Percentiles rank a stretch among this genome's conserved stretches.
Evolutionary conservation across 2,329 filamentous ascomycete species (phyloP).

Genomic region (Akanthomyces lecanii): DNA sequence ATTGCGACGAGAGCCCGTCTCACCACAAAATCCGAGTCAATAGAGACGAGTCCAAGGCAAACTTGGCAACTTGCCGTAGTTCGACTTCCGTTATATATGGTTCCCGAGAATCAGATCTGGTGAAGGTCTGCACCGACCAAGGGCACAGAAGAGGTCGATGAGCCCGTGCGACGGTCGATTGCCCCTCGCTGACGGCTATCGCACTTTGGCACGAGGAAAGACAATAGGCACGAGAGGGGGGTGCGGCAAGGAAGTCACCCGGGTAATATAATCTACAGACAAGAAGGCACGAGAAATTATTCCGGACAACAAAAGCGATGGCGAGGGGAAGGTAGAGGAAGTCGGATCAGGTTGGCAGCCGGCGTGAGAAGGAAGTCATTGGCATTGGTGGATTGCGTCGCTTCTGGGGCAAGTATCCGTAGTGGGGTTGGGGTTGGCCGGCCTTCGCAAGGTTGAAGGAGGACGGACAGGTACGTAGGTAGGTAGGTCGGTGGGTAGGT

Average conservation of each 20-base stretch:
- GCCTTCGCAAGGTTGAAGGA: neutral
- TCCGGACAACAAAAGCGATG: neutral
- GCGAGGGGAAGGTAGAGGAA: neutral
- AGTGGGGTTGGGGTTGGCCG: neutral
- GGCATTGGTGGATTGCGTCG: neutral
- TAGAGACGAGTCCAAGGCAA: neutral
- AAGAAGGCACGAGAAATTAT: neutral
- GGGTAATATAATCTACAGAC: neutral
- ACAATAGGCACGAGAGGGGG: neutral
- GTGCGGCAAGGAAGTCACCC: neutral
- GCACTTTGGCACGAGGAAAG: neutral
- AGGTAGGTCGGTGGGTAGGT: too few relatives aligned
- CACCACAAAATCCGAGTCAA: neutral
- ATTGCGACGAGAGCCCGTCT: neutral
- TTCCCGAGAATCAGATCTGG: neutral
- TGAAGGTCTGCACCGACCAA: neutral
- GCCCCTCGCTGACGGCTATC: neutral
- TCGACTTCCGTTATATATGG: neutral
- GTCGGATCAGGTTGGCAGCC: neutral
- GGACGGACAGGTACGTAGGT: too few relatives aligned
- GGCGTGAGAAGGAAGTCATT: neutral
- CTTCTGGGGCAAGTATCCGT: slow-evolving; percentile 1
- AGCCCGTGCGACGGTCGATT: neutral
- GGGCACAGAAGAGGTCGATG: neutral
- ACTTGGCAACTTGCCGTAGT: too few relatives aligned